These are phyloP conservation scores for Pseudogymnoascus verrucosus DNA, from an alignment of 2,329 filamentous ascomycete genomes.

Conservation along the genomic window DNA sequence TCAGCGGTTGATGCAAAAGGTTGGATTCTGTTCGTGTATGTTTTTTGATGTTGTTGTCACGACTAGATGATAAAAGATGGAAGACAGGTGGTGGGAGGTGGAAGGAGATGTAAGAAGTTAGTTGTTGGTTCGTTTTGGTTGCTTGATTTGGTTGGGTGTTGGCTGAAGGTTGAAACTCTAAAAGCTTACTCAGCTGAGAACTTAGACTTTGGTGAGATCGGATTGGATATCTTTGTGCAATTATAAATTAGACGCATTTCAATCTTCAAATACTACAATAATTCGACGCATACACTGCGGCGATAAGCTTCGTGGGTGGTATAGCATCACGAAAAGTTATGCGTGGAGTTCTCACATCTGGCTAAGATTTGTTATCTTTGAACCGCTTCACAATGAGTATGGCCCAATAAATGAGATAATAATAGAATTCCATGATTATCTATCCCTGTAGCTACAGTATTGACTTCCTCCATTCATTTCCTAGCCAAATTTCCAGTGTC, in stretches of 20 bases:
- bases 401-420: background rate
- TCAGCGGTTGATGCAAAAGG: background rate
- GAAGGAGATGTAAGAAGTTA: background rate
- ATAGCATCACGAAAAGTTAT: too few species aligned
- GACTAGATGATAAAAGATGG: background rate
- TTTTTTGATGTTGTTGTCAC: background rate
- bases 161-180: background rate
- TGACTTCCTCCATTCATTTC: background rate
- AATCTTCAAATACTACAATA: background rate
- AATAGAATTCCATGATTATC: background rate
- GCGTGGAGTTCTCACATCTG: background rate
- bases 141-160: background rate
- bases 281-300: background rate
- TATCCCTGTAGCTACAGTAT: background rate
- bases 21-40: background rate
- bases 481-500: background rate
- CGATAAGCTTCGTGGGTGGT: too few species aligned
- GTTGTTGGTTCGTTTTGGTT: too few species aligned
- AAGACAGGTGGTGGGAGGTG: background rate
- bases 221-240: too few species aligned
- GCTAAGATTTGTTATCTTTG: too few species aligned
- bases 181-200: background rate
- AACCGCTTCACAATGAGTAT: background rate
- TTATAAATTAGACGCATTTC: background rate
- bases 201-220: background rate